Base-by-base conservation (phyloP, 495 filamentous ascomycete genomes). In the Jackrogersella multiformis region DNA sequence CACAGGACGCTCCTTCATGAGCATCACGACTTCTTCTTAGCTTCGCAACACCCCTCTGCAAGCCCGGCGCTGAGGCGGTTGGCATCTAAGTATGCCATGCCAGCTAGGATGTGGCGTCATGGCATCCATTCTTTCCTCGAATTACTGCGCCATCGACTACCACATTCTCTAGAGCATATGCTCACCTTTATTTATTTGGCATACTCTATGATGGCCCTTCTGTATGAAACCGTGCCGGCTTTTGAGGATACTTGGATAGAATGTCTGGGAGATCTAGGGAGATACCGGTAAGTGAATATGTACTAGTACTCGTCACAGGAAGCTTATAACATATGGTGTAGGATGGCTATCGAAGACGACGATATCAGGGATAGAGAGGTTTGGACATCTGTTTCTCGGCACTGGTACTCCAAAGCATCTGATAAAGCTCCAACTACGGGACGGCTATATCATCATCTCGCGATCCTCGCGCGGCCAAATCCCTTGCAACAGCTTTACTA, bases 211-310 rank as follows among this genome's bases (percentile, higher is more conserved):
- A 87, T 94, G 82, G 87, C 90, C 0, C 57, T 77, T 1, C 30
- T 94, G 1, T 82, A 88, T 51, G 90, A 92, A 68, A 92, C 88
- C 0, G 88, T 92, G 0, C 83, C 87, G 0, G 76, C 80, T 0
- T 94, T 92, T 61, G 82, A 87, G 49, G 89, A 92, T 57, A 94
- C 88, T 0, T 96, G 92, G 92, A 89, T 94, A 21, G 92, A 96
- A 57, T 94, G 90, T 70, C 77, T 94, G 0, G 91, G 91, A 0
- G 90, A 94, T 76, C 70, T 93, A 2, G 89, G 85, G 1, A 75
- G 75, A 59, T 79, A 77, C 20, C 60, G 75, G 71, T 74, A 24
- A 66, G 55, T 73, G 16, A 15, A 63, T 5, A 7, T 6, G 13
- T 28, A 15, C 36, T 15, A 0, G 20, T 2, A 4, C 26, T 36